Evolutionary conservation across 441 rosid genomes (phyloP).

Genomic region (Theobroma grandiflorum): DNA sequence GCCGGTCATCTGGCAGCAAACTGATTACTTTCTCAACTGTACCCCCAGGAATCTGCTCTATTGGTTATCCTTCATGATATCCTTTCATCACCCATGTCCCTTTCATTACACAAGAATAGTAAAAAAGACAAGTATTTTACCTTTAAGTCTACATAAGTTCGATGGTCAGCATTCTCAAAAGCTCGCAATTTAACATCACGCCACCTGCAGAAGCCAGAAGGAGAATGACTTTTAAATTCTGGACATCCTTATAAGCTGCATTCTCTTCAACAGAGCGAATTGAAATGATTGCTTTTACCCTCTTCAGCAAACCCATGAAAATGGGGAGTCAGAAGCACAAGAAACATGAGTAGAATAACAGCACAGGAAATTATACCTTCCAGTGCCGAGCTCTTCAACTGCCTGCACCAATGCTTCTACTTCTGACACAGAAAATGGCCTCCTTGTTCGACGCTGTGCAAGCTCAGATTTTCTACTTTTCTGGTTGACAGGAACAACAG

Average conservation of each 20-base stretch:
- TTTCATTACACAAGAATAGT: not conserved
- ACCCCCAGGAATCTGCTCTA: not conserved
- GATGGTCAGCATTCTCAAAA: slow-evolving; percentile 72
- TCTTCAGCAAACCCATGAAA: not conserved
- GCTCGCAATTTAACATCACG: slow-evolving; percentile 72
- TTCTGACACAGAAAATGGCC: slow-evolving; percentile 78
- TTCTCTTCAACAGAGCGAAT: not conserved
- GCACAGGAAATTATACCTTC: slow-evolving; percentile 54
- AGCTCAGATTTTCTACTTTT: slow-evolving; percentile 57
- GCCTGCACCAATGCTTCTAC: slow-evolving; percentile 80
- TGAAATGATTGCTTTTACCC: slow-evolving; percentile 1
- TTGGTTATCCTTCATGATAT: not conserved
- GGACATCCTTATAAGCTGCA: slow-evolving; percentile 22
- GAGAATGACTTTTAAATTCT: slow-evolving; percentile 23
- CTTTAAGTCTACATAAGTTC: slow-evolving; percentile 83
- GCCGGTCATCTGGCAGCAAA: not conserved
- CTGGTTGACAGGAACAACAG: slow-evolving; percentile 44
- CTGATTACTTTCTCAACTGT: not conserved
- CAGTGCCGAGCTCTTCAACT: slow-evolving; percentile 78
- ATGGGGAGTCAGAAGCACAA: not conserved
- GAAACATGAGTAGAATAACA: not conserved
- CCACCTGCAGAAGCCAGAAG: slow-evolving; percentile 59
- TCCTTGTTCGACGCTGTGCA: slow-evolving; percentile 69
- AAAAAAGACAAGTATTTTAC: slow-evolving; percentile 33
- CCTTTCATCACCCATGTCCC: not conserved